phyloP scores from a whole-genome alignment of 2,329 filamentous ascomycete species.

The Aspergillus glaucus region DNA sequence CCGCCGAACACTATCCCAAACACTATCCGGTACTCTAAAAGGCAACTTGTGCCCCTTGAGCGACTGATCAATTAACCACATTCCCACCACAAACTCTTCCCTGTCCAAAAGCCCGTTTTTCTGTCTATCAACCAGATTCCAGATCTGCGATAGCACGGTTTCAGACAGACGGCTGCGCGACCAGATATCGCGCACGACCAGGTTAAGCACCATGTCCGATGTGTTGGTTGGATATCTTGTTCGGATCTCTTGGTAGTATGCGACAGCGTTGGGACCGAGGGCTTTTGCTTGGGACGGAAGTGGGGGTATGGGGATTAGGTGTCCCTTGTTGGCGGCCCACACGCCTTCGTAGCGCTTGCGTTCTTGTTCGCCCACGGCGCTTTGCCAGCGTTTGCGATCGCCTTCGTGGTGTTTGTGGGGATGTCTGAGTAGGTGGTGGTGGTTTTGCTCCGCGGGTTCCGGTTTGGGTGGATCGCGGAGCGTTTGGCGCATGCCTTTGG shows the following conservation, averaged over 20 bases:
- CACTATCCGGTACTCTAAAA: slow-evolving; percentile 38
- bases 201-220: slow-evolving; percentile 38
- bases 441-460: slow-evolving; percentile 24
- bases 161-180: slow-evolving; percentile 39
- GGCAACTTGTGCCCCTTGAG: slow-evolving; percentile 44
- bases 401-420: slow-evolving; percentile 45
- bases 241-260: slow-evolving; percentile 5
- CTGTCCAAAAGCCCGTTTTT: slow-evolving; percentile 32
- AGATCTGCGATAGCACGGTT: slow-evolving; percentile 37
- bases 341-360: slow-evolving; percentile 46
- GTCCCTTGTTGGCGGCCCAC: slow-evolving; percentile 45
- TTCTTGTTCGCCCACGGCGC: slow-evolving; percentile 39
- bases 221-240: slow-evolving; percentile 18
- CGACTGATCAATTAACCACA: slow-evolving; percentile 47
- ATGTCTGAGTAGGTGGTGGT: slow-evolving; percentile 34
- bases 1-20: slow-evolving; percentile 42
- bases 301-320: slow-evolving; percentile 22
- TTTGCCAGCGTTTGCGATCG: slow-evolving; percentile 41
- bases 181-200: slow-evolving; percentile 46
- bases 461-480: slow-evolving; percentile 34
- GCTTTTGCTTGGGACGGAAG: slow-evolving; percentile 20
- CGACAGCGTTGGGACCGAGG: not conserved
- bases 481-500: slow-evolving; percentile 36
- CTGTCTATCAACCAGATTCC: slow-evolving; percentile 40
- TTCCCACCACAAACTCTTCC: slow-evolving; percentile 46